Percentiles rank a stretch among this genome's conserved stretches.
These are phyloP conservation scores for Neopestalotiopsis sp. DNA, from an alignment of 2,329 filamentous ascomycete genomes.

Conservation along the genomic window DNA sequence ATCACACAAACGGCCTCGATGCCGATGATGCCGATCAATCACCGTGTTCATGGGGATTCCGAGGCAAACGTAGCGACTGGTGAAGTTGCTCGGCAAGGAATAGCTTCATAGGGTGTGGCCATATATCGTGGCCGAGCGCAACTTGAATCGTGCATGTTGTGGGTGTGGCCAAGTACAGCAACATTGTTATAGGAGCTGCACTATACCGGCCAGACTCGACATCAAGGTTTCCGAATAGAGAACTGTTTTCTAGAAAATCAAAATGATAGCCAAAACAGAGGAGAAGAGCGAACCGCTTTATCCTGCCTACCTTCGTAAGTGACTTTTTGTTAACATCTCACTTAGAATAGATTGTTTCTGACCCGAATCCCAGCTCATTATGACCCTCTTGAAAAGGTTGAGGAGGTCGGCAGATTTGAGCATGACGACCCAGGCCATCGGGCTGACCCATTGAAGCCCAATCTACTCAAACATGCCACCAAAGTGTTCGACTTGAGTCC, in stretches of 20 bases:
- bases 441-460: conserved; percentile 29
- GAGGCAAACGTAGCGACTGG: background rate
- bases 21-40: background rate
- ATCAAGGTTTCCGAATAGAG: background rate
- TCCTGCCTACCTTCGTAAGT: conserved; percentile 5
- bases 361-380: conserved; percentile 24
- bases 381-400: conserved; percentile 32
- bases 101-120: background rate
- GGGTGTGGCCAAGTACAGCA: background rate
- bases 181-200: background rate
- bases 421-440: conserved; percentile 32
- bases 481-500: conserved; percentile 32
- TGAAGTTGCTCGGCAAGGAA: background rate
- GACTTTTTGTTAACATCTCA: background rate
- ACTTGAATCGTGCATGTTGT: background rate
- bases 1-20: background rate
- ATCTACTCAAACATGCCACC: conserved; percentile 29
- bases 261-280: background rate
- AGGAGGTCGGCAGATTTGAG: conserved; percentile 30
- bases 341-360: background rate
- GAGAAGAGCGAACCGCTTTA: conserved; percentile 1
- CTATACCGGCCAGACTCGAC: background rate
- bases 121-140: background rate
- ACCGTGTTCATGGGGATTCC: background rate
- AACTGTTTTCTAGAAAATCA: background rate